phyloP scores from a whole-genome alignment of 2,329 filamentous ascomycete genomes.

The Exophiala dermatitidis region DNA sequence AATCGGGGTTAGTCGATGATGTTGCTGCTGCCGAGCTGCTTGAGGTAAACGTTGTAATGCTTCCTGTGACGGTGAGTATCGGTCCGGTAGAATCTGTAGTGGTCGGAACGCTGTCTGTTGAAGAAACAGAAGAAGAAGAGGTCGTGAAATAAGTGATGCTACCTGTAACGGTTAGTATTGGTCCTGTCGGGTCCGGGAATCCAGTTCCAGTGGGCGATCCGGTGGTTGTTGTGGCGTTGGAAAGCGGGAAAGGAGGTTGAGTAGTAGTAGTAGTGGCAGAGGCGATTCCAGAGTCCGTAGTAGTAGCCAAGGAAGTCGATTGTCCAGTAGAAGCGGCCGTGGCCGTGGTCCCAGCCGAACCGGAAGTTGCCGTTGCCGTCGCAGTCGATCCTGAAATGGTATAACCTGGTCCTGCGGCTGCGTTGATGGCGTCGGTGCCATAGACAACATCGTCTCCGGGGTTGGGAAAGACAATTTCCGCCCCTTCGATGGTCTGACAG shows the following conservation, averaged over 20 bases:
- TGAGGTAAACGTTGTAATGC: not conserved
- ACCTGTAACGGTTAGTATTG: not conserved
- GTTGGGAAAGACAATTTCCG: slow-evolving; percentile 58
- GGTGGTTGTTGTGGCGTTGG: slow-evolving; percentile 1
- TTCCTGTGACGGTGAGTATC: slow-evolving; percentile 6
- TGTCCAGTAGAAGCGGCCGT: not conserved
- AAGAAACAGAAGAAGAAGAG: not conserved
- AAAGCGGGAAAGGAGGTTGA: not conserved
- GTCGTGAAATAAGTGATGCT: not conserved
- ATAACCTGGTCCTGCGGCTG: slow-evolving; percentile 16
- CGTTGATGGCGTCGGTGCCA: slow-evolving; percentile 29
- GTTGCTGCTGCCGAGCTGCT: not conserved
- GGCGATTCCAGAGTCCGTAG: not conserved
- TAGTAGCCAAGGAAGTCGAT: not conserved
- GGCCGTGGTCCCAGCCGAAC: not conserved
- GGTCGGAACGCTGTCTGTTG: not conserved
- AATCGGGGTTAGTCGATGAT: not conserved
- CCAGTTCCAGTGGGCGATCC: not conserved
- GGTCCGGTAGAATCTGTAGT: not conserved
- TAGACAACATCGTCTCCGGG: slow-evolving; percentile 52
- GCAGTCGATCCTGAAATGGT: not conserved
- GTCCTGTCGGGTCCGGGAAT: not conserved
- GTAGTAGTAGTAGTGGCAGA: not conserved
- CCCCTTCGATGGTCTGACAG: slow-evolving; percentile 52
- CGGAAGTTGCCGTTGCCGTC: not conserved